Evolutionary conservation across 176 grass and related monocot genomes (phyloP), one percentile per base, ranked within the genome.

Genomic region (Puya raimondii): DNA sequence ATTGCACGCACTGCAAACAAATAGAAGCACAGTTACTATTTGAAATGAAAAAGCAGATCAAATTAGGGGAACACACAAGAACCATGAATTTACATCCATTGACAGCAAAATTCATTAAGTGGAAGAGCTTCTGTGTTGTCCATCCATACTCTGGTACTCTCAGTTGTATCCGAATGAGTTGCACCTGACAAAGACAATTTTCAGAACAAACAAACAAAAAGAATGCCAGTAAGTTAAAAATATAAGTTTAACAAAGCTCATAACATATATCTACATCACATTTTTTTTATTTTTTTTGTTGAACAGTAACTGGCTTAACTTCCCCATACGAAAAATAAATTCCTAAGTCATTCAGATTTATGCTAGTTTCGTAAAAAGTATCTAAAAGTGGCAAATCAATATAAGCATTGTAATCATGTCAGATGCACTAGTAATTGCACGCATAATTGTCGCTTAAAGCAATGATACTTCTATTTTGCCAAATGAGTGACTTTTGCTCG

Each of bases 141-240:
- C 94, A 99, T 73, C 94, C 94, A 84, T 83, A 92, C 76, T 93
- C 84, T 23, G 89, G 94, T 69, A 99, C 94, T 72, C 89, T 99
- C 50, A 52, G 48, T 54, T 93, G 84, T 77, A 99, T 90, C 74
- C 89, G 84, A 47, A 84, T 80, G 59, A 99, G 83, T 77, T 99
- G 94, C 71, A 88, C 72, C 89, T 93, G 79, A 78, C 4, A 53
- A 15, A 12, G 27, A 10, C 65, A 71, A 75, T 57, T 17, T 57
- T 16, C 16, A 22, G 56, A 61, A 61, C 10, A 61, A 61, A 3
- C 20, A 7, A 59, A 16, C 54, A 59, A 8, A 59, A 59, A 18
- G 54, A 56, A 56, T 56, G 56, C 42, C 1, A 27, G n/a, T 21
- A 18, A 10, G 10, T 47, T 1, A 63, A n/a, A 59, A 47, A 11